Evolutionary conservation across 2,329 filamentous ascomycete genomes (phyloP), one percentile per base, ranked within the genome.

Genomic region (Penicillium sp.): DNA sequence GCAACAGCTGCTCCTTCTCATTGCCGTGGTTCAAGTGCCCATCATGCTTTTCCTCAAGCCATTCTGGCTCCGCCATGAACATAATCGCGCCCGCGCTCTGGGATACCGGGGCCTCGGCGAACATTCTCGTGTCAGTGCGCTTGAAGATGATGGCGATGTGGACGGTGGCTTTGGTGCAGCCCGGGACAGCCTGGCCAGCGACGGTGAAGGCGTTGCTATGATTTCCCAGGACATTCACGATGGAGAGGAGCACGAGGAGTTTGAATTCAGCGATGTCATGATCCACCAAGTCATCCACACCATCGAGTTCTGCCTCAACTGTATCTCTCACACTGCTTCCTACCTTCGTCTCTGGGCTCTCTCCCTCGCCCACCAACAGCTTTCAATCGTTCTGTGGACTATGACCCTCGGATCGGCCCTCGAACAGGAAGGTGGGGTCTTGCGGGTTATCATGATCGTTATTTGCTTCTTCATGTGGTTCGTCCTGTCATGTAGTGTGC

Each of bases 281-380:
- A 99, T 99, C 71, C 95, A 99, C 78, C 95, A 99, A 76, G 86
- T 97, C 73, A 99, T 99, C 71, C 96, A 98, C 80, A 98, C 93
- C 19, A 98, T 98, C 70, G 92, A 99, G 83, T 99, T 99, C 81
- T 99, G 95, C 74, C 84, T 99, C 68, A 99, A 99, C 82, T 98
- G 93, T 75, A 93, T 99, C 62, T 99, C 95, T 29, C 95, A 99
- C 79, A 99, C 96, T 5, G 95, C 95, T 5, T 99, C 95, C 1
- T 99, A 99, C 78, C 89, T 99, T 48, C 95, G 95, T 82, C 90
- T 99, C 45, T 99, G 95, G 95, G 95, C 95, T 31, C 78, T 99
- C 67, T 99, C 95, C 2, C 88, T 99, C 58, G 95, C 95, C 31
- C 95, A 99, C 82, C 95, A 99, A 76, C 95, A 98, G 83, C 87